Base-by-base conservation (phyloP, 305 asterid genomes). In the Andrographis paniculata region DNA sequence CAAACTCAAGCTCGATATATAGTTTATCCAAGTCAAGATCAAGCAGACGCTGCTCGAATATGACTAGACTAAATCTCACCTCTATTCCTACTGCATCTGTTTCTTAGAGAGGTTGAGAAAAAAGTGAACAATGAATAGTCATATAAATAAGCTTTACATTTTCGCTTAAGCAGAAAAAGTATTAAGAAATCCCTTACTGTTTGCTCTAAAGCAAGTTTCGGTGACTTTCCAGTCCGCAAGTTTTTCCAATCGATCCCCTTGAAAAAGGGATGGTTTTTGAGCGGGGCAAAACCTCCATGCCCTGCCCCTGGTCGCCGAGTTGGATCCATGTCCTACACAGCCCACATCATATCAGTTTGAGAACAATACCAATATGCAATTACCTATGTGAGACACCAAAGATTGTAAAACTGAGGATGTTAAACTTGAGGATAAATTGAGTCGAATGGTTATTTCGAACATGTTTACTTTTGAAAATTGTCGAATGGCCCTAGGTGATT, bases 301-400 rank as follows among this genome's bases (percentile, higher is more conserved):
- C 99, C 99, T 14, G 93, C 97, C 10, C 99, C 97, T 14, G 91
- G 97, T 59, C 99, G 70, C 61, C 78, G 70, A 67, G 84, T 73
- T 20, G 99, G 99, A 50, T 92, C 96, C 33, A 68, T 78, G 64
- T 87, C 93, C 99, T 91, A 72, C 53, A 50, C 14, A 57, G 41
- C 8, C 1, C 16, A 37, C 12, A 6, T 2, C 14, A 33, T n/a
- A 33, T 33, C 12, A 4, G 38, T 33, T 37, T 3, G 17, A n/a
- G 13, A 37, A 37, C 13, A 37, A 8, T 37, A 37, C 16, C 17
- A 37, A 1, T 37, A 37, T 13, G 17, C 42, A 37, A 37, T 37
- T 37, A 13, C 6, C 12, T 5, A 37, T 13, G 42, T 1, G 17
- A 2, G 1, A 37, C 14, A 0, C 38, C 9, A 33, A 33, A 6